phyloP scores from a whole-genome alignment of 768 basidiomycete species.

The Dentipellis sp. region DNA sequence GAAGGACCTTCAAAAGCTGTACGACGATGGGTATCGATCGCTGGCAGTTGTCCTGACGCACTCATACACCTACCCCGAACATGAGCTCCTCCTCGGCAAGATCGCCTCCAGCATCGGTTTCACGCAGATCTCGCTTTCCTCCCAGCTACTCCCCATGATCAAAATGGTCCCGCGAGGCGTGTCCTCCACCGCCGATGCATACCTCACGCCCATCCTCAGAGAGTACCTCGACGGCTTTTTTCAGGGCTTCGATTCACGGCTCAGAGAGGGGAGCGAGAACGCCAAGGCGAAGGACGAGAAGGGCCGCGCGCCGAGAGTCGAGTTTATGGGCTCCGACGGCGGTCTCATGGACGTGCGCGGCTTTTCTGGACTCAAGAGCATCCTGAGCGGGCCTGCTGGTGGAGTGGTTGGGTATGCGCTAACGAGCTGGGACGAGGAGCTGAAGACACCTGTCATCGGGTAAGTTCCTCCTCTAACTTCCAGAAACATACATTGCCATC shows the following conservation, averaged over 20 bases:
- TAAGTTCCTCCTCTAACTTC: constrained; percentile 25
- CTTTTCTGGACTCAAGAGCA: constrained; percentile 91
- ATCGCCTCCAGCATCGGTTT: constrained; percentile 82
- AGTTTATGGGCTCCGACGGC: constrained; percentile 96
- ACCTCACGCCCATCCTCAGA: constrained; percentile 81
- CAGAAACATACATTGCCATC: not conserved
- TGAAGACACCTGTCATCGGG: constrained; percentile 77
- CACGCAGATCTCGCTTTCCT: constrained; percentile 80
- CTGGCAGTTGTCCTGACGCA: constrained; percentile 86
- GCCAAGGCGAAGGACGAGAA: constrained; percentile 34
- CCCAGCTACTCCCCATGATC: constrained; percentile 87
- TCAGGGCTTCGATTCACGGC: constrained; percentile 70
- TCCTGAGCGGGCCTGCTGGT: constrained; percentile 88
- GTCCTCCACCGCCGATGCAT: constrained; percentile 91
- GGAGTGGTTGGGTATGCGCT: constrained; percentile 94
- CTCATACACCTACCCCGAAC: constrained; percentile 86
- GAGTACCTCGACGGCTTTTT: constrained; percentile 91
- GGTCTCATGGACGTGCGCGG: constrained; percentile 71
- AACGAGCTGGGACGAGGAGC: constrained; percentile 78
- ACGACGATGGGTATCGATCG: constrained; percentile 77
- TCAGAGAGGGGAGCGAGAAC: constrained; percentile 25
- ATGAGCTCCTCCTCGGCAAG: constrained; percentile 65
- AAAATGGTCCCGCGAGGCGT: constrained; percentile 91
- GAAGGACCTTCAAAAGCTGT: constrained; percentile 58
- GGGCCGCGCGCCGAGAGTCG: constrained; percentile 60